A percentile compares a stretch with the other conserved stretches of the same genome.
phyloP scores from a whole-genome alignment of 2,329 filamentous ascomycete genomes.

The Ceratocystis destructans region DNA sequence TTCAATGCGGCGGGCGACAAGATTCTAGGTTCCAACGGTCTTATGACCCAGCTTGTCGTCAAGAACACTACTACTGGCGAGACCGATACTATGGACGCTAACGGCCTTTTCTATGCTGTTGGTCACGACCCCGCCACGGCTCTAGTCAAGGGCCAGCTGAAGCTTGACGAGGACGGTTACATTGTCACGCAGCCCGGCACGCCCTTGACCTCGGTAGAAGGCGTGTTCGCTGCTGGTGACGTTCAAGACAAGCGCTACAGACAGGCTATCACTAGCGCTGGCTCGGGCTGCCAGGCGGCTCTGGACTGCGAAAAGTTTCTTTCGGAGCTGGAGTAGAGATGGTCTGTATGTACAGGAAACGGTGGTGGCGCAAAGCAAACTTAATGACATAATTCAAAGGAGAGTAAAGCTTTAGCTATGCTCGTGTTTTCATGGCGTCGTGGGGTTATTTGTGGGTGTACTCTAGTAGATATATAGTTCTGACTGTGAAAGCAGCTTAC shows the following conservation, averaged over 20 bases:
- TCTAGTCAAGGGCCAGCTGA: constrained; percentile 82
- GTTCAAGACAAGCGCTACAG: constrained; percentile 98
- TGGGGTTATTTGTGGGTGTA: neutral
- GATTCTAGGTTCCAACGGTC: constrained; percentile 66
- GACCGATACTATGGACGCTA: constrained; percentile 75
- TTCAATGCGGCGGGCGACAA: constrained; percentile 74
- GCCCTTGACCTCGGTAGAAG: constrained; percentile 72
- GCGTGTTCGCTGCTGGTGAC: constrained; percentile 92
- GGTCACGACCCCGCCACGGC: constrained; percentile 86
- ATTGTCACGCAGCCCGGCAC: constrained; percentile 80
- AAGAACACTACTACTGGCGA: constrained; percentile 63
- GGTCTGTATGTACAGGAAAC: neutral
- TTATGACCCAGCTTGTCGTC: constrained; percentile 80
- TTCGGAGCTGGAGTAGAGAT: constrained; percentile 51
- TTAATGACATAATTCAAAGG: constrained; percentile 5
- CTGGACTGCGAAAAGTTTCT: constrained; percentile 93
- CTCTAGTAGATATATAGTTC: neutral
- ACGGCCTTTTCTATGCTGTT: constrained; percentile 92
- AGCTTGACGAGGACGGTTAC: constrained; percentile 83
- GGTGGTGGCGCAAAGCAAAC: neutral
- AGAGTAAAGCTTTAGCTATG: constrained; percentile 11
- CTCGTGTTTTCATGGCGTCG: neutral
- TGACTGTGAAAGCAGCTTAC: neutral
- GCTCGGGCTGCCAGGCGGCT: constrained; percentile 87
- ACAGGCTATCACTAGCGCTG: constrained; percentile 94